Evolutionary conservation across 164 flowering plant species (phyloP), one percentile per base, ranked within the genome.

Genomic region (Stephania cephalantha): DNA sequence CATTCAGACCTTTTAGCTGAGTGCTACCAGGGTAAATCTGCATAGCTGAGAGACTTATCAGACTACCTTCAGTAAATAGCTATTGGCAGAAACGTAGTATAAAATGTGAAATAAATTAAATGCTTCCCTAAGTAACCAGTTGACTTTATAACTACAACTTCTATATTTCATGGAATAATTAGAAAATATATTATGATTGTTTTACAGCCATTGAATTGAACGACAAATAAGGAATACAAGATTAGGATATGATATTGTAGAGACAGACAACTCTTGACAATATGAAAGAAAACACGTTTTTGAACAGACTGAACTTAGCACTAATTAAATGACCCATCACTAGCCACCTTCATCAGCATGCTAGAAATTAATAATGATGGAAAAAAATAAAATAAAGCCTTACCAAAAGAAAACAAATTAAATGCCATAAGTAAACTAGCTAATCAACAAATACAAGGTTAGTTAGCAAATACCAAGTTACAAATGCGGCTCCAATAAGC

Each of bases 401-500:
- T 7, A 9, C 55, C 55, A 61, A 50, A 48, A 52, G 25, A 25
- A 52, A 8, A 5, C 10, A 71, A 71, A 17, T 25, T 4, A 50
- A 25, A 17, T 29, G 25, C 7, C 30, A 18, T 13, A 48, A 48
- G 46, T 30, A 68, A 75, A 68, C n/a, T 68, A 70, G 69, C 45
- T 2, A 6, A 30, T 46, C 31, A 25, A 46, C 4, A 52, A 13
- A 11, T 31, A 55, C 30, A 29, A 53, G 7, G 20, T 72, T 10
- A 25, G 50, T 31, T 29, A 74, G 80, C 89, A 35, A 35, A 78
- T 73, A 92, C 99, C 99, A 95, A 71, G 98, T 95, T n/a, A 93
- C 94, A 84, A 93, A 95, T 70, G 98, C 99, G 70, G 98, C 95
- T 79, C 81, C 84, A 73, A 74, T 75, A 64, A 95, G 90, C 67